Evolutionary conservation across 306 rosid species (phyloP).

Genomic region (Vigna nakashimae): DNA sequence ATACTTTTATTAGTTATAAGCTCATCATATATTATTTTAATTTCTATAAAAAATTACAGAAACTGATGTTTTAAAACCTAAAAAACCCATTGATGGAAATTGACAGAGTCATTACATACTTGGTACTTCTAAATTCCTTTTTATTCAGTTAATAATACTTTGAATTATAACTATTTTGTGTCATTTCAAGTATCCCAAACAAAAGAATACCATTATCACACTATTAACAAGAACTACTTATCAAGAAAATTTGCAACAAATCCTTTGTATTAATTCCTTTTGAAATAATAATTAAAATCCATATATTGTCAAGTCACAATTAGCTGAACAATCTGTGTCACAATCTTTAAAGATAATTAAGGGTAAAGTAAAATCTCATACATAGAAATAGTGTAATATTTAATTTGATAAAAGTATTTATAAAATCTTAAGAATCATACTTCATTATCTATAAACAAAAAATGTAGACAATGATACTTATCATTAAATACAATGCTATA

Average conservation of each 20-base stretch:
- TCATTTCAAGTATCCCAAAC: too few relatives aligned
- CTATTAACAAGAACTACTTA: too few relatives aligned
- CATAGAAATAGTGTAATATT: not conserved
- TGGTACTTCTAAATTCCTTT: too few relatives aligned
- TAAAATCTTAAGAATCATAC: not conserved
- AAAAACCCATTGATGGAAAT: too few relatives aligned
- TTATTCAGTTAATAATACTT: too few relatives aligned
- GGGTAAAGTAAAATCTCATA: not conserved
- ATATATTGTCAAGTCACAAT: not conserved
- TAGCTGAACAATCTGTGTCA: not conserved
- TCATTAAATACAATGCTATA: not conserved
- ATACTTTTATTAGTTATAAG: not conserved
- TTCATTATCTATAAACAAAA: not conserved
- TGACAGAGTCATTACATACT: too few relatives aligned
- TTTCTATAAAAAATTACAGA: not conserved
- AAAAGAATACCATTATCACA: too few relatives aligned
- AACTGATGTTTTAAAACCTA: too few relatives aligned
- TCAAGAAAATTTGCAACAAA: too few relatives aligned
- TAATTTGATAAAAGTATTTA: not conserved
- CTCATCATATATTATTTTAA: not conserved
- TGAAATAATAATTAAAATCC: slow-evolving; percentile 1
- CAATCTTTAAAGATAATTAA: not conserved
- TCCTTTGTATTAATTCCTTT: not conserved
- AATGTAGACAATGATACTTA: not conserved
- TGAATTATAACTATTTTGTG: too few relatives aligned